A percentile compares a stretch with the other conserved stretches of the same genome.
Evolutionary conservation across 257 asterid genomes (phyloP).

Genomic region (Penstemon barbatus): DNA sequence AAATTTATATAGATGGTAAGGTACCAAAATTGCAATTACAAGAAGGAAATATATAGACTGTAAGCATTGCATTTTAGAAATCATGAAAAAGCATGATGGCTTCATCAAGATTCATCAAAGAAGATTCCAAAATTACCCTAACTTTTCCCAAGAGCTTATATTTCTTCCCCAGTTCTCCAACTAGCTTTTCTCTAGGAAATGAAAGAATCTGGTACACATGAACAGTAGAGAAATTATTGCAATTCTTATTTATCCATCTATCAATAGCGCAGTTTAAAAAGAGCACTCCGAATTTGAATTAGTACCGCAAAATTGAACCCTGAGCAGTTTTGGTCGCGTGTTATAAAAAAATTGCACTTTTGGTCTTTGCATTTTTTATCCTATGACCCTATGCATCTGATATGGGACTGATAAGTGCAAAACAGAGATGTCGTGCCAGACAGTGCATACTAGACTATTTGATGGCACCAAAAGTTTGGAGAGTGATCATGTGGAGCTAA

Average conservation of each 20-base stretch:
- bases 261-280: too few species aligned
- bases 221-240: background rate
- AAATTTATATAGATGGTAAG: background rate
- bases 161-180: conserved; percentile 43
- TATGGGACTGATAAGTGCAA: too few species aligned
- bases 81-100: conserved; percentile 64
- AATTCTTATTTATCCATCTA: background rate
- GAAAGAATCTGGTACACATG: conserved; percentile 44
- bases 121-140: conserved; percentile 54
- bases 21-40: background rate
- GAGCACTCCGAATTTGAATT: too few species aligned
- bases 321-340: too few species aligned
- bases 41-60: background rate
- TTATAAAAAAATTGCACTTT: too few species aligned
- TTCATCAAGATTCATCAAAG: conserved; percentile 68
- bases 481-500: too few species aligned
- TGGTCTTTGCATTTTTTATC: too few species aligned
- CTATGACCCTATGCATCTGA: too few species aligned
- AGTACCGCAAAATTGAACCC: too few species aligned
- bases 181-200: conserved; percentile 57
- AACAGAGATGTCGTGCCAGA: too few species aligned
- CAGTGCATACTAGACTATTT: too few species aligned
- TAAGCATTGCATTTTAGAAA: conserved; percentile 36
- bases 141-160: conserved; percentile 35
- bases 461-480: too few species aligned